phyloP scores from a whole-genome alignment of 2,329 filamentous ascomycete genomes.

The Fusarium equiseti region DNA sequence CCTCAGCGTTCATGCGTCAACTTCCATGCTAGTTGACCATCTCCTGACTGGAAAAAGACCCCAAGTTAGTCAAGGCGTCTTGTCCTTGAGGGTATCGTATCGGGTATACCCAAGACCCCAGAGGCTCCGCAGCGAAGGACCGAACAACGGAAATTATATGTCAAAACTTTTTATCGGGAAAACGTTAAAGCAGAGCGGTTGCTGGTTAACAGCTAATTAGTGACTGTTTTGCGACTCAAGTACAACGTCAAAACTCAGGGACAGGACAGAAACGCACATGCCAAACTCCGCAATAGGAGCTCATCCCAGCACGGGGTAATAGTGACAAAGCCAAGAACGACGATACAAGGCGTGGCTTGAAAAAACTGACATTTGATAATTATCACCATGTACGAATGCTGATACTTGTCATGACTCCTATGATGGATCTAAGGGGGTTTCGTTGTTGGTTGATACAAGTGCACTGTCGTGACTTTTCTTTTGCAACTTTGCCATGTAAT shows the following conservation, averaged over 20 bases:
- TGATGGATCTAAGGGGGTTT: conserved; percentile 2
- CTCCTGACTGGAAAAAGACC: neutral
- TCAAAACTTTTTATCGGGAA: conserved; percentile 4
- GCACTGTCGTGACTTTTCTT: conserved; percentile 8
- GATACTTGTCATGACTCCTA: neutral
- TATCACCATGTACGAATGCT: neutral
- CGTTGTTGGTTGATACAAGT: conserved; percentile 3
- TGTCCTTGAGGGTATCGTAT: conserved; percentile 4
- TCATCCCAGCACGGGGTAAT: neutral
- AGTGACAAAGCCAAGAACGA: neutral
- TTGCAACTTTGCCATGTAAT: conserved; percentile 2
- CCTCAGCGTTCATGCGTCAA: conserved; percentile 17
- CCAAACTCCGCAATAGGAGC: conserved; percentile 19
- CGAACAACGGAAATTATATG: conserved; percentile 13
- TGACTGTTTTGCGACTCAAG: conserved; percentile 5
- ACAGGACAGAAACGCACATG: conserved; percentile 1
- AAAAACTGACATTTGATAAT: conserved; percentile 7
- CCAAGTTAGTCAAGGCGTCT: neutral
- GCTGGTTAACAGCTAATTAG: conserved; percentile 3
- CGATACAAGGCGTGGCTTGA: conserved; percentile 4
- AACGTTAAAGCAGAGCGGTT: conserved; percentile 10
- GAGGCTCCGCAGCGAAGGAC: conserved; percentile 5
- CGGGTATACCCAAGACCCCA: neutral
- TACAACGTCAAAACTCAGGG: conserved; percentile 11
- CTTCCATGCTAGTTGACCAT: conserved; percentile 8